Conservation (phyloP, 2,329 filamentous ascomycete genomes). For the Trichoderma semiorbis region DNA sequence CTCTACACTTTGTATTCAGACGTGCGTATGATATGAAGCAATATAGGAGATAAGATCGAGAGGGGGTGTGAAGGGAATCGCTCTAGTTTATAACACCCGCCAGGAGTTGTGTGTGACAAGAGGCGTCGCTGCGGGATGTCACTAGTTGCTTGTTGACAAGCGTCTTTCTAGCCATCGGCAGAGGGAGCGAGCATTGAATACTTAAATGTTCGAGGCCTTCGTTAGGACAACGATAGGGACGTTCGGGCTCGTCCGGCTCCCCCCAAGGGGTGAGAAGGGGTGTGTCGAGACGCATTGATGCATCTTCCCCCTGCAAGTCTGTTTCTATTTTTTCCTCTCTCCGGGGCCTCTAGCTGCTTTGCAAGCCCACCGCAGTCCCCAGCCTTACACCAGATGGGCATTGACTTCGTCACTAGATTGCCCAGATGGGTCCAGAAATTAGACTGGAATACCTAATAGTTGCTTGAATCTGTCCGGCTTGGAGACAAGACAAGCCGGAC, state of each 20-base stretch:
- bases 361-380: neutral
- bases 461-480: neutral
- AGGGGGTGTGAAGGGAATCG: neutral
- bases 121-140: neutral
- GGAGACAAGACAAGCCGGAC: neutral
- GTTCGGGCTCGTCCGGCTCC: neutral
- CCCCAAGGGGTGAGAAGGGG: neutral
- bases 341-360: neutral
- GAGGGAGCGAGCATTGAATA: neutral
- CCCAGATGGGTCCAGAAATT: neutral
- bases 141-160: neutral
- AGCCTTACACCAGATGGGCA: slow-evolving; percentile 1
- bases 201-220: neutral
- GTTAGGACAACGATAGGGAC: neutral
- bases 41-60: neutral
- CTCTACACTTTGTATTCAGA: neutral
- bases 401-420: neutral
- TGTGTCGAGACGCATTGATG: neutral
- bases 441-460: neutral
- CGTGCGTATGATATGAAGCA: neutral
- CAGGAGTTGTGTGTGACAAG: neutral
- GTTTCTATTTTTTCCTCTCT: slow-evolving; percentile 10
- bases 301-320: neutral
- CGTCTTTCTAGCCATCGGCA: neutral
- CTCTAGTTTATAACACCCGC: neutral